phyloP scores from a whole-genome alignment of 176 grass and related monocot species.

The Phragmites australis region DNA sequence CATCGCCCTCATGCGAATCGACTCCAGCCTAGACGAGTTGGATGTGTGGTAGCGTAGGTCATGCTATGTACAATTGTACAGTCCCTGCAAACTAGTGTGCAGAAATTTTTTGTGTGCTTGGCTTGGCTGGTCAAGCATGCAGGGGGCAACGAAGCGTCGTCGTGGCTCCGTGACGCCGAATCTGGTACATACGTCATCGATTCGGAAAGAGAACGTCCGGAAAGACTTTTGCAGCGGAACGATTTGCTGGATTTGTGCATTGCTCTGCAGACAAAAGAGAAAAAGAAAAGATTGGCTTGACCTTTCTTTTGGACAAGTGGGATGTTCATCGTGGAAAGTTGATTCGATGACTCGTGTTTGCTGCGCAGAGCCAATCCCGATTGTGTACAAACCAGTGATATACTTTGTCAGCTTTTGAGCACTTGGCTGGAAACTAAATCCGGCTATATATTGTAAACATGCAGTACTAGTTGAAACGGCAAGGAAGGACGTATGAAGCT shows the following conservation, averaged over 20 bases:
- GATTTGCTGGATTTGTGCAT: neutral
- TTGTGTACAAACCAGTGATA: too few relatives aligned
- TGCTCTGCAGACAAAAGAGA: neutral
- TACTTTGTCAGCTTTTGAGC: too few relatives aligned
- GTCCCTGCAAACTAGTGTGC: too few relatives aligned
- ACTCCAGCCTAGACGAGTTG: too few relatives aligned
- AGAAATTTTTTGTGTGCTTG: neutral
- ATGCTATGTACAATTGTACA: too few relatives aligned
- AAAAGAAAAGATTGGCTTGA: neutral
- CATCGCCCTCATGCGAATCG: too few relatives aligned
- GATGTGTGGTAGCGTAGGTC: too few relatives aligned
- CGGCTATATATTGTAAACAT: too few relatives aligned
- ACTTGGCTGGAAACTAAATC: too few relatives aligned
- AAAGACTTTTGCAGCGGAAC: neutral
- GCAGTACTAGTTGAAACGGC: too few relatives aligned
- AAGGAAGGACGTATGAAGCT: too few relatives aligned
- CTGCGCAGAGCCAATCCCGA: neutral
- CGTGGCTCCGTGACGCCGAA: neutral
- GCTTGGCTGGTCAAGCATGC: neutral
- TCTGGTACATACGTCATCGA: neutral
- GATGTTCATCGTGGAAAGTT: neutral
- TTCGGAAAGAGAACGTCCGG: neutral
- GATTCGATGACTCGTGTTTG: neutral
- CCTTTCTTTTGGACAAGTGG: neutral
- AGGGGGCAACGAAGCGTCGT: neutral